Percentiles rank a stretch among this genome's conserved stretches.
Conservation (phyloP, 371 early-diverging fungal genomes). For the Batkoa obscura region DNA sequence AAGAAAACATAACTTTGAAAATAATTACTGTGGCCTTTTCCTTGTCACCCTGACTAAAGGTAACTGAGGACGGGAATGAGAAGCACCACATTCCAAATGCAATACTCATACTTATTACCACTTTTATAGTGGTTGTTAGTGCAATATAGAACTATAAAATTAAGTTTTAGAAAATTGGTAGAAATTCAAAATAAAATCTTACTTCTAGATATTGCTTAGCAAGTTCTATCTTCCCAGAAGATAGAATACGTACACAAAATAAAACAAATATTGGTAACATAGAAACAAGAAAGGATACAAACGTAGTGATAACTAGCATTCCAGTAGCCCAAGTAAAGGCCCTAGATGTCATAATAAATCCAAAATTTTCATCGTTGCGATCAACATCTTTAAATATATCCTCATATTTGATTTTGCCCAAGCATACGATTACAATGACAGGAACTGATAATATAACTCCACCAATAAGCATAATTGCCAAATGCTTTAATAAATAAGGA, state of each 20-base stretch:
- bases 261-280: background rate
- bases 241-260: background rate
- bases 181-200: background rate
- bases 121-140: background rate
- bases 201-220: slow-evolving; percentile 1
- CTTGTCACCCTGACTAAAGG: background rate
- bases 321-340: background rate
- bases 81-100: background rate
- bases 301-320: background rate
- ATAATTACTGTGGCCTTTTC: background rate
- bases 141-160: background rate
- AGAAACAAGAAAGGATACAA: background rate
- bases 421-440: background rate
- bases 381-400: background rate
- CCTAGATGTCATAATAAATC: background rate
- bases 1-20: background rate
- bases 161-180: background rate
- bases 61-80: background rate
- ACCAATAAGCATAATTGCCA: background rate
- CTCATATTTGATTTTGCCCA: background rate
- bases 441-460: background rate
- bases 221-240: background rate
- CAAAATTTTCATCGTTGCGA: background rate
- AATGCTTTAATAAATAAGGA: background rate
- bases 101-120: background rate